These are phyloP conservation scores for Lactifluus pinguis DNA, from an alignment of 768 basidiomycete species.

Conservation along the genomic window DNA sequence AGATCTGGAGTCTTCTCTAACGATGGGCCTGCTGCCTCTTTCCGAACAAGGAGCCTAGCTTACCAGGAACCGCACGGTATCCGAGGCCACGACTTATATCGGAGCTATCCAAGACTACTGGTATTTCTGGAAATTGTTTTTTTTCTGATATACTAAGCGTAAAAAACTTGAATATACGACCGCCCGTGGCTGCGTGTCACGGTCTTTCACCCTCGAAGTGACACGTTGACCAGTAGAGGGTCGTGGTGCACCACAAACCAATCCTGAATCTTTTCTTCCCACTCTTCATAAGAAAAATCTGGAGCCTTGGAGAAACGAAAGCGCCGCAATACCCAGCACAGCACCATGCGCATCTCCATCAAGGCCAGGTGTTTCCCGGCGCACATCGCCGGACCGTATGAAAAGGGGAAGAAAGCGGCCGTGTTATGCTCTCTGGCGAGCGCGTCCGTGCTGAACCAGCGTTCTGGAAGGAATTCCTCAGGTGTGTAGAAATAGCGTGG, in stretches of 20 bases:
- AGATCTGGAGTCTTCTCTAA: no score
- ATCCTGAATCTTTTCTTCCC: conserved; percentile 8
- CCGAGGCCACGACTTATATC: no score
- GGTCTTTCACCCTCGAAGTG: background rate
- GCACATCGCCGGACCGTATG: conserved; percentile 34
- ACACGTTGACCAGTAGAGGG: background rate
- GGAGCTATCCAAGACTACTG: no score
- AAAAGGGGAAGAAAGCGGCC: conserved; percentile 36
- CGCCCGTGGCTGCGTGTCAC: no score
- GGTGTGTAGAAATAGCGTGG: conserved; percentile 10
- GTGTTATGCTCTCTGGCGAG: conserved; percentile 22
- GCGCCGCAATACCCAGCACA: conserved; percentile 29
- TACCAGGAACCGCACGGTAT: no score
- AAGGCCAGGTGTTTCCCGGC: conserved; percentile 36
- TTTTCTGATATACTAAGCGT: no score
- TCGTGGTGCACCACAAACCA: conserved; percentile 10
- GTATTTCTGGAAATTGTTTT: no score
- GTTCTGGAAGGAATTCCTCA: conserved; percentile 13
- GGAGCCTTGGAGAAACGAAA: conserved; percentile 24
- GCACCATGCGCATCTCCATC: conserved; percentile 33
- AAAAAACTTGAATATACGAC: no score
- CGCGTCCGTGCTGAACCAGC: conserved; percentile 4
- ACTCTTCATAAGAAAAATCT: background rate
- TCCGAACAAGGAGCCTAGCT: no score
- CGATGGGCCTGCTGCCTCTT: no score